phyloP scores from a whole-genome alignment of 768 basidiomycete genomes.

The Naganishia onofrii region DNA sequence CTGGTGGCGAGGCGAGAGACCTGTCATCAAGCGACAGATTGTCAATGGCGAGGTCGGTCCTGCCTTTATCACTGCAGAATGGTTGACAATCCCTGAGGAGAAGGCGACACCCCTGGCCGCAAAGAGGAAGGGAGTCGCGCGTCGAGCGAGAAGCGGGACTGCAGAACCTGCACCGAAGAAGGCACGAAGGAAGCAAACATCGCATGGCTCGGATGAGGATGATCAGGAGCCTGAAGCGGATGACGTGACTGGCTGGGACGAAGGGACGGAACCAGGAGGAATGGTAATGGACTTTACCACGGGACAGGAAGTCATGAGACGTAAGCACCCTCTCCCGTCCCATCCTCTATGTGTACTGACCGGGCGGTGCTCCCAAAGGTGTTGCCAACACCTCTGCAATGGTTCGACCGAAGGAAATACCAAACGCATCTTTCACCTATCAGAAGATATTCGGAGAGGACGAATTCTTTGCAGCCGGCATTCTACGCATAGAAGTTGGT shows the following conservation, averaged over 20 bases:
- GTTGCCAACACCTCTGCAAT: constrained; percentile 73
- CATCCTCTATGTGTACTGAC: not conserved
- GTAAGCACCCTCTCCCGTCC: not conserved
- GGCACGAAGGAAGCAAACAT: constrained; percentile 7
- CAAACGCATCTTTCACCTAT: constrained; percentile 71
- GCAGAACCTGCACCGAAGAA: constrained; percentile 31
- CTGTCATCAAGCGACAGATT: constrained; percentile 65
- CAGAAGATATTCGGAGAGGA: constrained; percentile 90
- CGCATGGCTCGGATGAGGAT: constrained; percentile 24
- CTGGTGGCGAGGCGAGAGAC: constrained; percentile 88
- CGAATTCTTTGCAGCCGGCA: constrained; percentile 85
- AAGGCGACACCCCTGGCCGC: constrained; percentile 57
- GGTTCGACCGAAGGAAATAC: constrained; percentile 63
- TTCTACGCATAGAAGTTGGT: constrained; percentile 73
- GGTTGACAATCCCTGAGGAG: constrained; percentile 62
- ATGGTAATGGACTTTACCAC: constrained; percentile 67
- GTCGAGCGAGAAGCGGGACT: constrained; percentile 31
- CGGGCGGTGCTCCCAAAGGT: constrained; percentile 55
- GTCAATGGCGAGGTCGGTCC: constrained; percentile 53
- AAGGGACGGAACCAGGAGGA: constrained; percentile 65
- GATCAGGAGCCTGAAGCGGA: constrained; percentile 27
- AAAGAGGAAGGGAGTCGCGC: constrained; percentile 29
- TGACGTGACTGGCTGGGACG: constrained; percentile 76
- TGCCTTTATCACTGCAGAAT: constrained; percentile 63
- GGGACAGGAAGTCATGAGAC: constrained; percentile 48